A percentile compares a stretch with the other conserved stretches of the same genome.
Conservation (phyloP, 148 eudicot species). For the Dysphania ambrosioides region DNA sequence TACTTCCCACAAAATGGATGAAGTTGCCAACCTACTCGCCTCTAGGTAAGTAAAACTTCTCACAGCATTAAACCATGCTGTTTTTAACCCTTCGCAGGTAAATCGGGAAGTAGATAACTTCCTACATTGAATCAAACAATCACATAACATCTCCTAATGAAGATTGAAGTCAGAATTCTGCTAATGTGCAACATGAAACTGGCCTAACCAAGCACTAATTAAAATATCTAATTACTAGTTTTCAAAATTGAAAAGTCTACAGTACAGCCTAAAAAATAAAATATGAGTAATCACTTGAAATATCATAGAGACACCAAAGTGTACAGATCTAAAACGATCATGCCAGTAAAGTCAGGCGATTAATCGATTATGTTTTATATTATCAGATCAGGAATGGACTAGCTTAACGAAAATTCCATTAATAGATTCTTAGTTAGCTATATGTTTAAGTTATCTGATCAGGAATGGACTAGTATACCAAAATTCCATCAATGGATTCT, state of each 20-base stretch:
- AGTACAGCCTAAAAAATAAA: not conserved
- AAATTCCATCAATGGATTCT: not conserved
- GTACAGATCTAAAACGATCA: not conserved
- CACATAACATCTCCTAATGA: not conserved
- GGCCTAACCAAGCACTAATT: not conserved
- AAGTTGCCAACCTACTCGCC: not conserved
- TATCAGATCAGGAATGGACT: not conserved
- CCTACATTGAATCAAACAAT: not conserved
- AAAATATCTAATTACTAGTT: not conserved
- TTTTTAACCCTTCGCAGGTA: not conserved
- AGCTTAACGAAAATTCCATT: not conserved
- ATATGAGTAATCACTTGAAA: no score
- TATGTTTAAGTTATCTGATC: not conserved
- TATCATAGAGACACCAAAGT: not conserved
- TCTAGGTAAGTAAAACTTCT: not conserved
- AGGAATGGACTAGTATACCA: not conserved
- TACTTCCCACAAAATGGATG: not conserved
- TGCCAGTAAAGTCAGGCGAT: not conserved
- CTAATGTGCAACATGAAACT: constrained; percentile 2
- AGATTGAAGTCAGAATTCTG: not conserved
- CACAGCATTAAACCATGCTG: not conserved
- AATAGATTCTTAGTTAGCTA: not conserved
- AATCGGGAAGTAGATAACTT: not conserved
- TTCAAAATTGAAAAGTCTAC: constrained; percentile 10
- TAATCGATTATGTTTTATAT: not conserved